Conservation (phyloP, 352 stramenopile species). For the Phytopythium sindhum region DNA sequence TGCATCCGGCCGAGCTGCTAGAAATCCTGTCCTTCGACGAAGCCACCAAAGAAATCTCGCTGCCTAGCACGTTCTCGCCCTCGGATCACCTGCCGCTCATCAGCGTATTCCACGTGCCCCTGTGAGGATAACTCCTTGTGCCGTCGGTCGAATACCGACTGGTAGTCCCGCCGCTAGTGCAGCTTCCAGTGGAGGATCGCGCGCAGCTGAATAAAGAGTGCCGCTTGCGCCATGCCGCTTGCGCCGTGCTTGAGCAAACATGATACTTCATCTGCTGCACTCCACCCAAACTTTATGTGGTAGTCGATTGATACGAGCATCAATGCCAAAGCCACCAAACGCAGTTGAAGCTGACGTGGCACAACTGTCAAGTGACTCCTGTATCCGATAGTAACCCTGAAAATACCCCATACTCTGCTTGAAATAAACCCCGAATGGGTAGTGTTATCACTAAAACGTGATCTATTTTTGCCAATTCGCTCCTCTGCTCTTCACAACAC, state of each 20-base stretch:
- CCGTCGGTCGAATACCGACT: neutral
- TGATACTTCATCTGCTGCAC: no score
- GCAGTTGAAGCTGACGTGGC: neutral
- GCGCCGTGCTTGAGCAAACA: no score
- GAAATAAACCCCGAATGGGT: neutral
- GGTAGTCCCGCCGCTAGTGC: slow-evolving; percentile 2
- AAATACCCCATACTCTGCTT: neutral
- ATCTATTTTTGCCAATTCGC: neutral
- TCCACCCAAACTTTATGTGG: no score
- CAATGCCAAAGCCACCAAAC: neutral
- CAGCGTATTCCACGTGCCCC: slow-evolving; percentile 46
- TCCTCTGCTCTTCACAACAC: neutral
- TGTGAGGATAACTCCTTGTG: neutral
- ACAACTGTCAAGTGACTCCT: no score
- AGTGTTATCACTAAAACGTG: neutral
- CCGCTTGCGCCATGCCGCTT: no score
- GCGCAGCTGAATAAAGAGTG: neutral
- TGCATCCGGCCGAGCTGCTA: slow-evolving; percentile 49
- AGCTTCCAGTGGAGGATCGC: neutral
- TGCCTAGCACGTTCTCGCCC: slow-evolving; percentile 65
- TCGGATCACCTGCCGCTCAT: slow-evolving; percentile 78
- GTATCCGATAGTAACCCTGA: neutral
- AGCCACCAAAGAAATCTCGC: slow-evolving; percentile 50
- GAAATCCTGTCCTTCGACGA: slow-evolving; percentile 67
- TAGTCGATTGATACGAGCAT: no score